Conservation (phyloP, 257 asterid species). For the Solanum commersonii region DNA sequence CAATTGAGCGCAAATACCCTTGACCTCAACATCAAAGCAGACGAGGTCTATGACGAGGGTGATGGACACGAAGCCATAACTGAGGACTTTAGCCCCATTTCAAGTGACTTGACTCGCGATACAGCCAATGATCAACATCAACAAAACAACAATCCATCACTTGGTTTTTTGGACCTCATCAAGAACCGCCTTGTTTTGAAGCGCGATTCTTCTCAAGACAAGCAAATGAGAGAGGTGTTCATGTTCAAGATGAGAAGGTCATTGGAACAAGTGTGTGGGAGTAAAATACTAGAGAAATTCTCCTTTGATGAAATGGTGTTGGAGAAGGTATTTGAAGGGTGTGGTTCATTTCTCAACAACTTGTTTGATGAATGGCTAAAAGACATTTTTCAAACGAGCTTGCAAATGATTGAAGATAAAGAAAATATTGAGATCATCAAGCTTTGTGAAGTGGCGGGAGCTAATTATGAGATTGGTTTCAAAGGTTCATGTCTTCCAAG, state of each 20-base stretch:
- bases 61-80: slow-evolving; percentile 10
- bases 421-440: slow-evolving; percentile 24
- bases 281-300: slow-evolving; percentile 8
- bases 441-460: slow-evolving; percentile 35
- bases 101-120: slow-evolving; percentile 33
- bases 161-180: slow-evolving; percentile 29
- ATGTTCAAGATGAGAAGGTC: slow-evolving; percentile 23
- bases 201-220: slow-evolving; percentile 15
- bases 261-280: slow-evolving; percentile 13
- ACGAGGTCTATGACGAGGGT: slow-evolving; percentile 14
- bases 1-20: slow-evolving; percentile 33
- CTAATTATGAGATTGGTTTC: slow-evolving; percentile 27
- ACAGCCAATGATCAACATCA: slow-evolving; percentile 10
- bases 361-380: slow-evolving; percentile 60
- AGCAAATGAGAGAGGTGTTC: slow-evolving; percentile 28
- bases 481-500: slow-evolving; percentile 70
- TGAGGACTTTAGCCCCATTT: slow-evolving; percentile 20
- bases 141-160: not conserved
- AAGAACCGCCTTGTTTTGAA: slow-evolving; percentile 30
- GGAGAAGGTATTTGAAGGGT: slow-evolving; percentile 31
- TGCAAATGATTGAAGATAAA: slow-evolving; percentile 3
- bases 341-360: slow-evolving; percentile 31
- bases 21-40: slow-evolving; percentile 58
- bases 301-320: slow-evolving; percentile 34
- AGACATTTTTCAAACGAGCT: slow-evolving; percentile 39